Conservation (phyloP, 257 asterid species). For the Craterostigma plantagineum region DNA sequence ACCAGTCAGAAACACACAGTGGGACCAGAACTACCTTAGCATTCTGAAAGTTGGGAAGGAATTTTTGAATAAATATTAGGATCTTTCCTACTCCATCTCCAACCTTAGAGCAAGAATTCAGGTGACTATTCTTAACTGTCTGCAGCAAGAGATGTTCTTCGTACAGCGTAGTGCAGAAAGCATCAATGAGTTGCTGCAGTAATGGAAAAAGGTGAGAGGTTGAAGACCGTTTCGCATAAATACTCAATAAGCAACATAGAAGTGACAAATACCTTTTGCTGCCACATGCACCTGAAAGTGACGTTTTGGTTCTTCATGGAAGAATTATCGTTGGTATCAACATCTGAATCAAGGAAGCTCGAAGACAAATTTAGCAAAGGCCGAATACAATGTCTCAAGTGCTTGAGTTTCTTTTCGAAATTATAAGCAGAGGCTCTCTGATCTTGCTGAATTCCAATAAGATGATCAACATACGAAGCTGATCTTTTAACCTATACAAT, state of each 20-base stretch:
- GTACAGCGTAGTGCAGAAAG: conserved; percentile 33
- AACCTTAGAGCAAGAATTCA: conserved; percentile 39
- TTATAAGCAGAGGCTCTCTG: conserved; percentile 60
- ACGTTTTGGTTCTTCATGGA: conserved; percentile 27
- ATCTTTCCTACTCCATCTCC: conserved; percentile 29
- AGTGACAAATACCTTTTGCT: conserved; percentile 51
- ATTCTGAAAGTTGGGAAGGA: conserved; percentile 39
- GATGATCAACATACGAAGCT: conserved; percentile 59
- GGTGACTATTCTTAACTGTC: conserved; percentile 37
- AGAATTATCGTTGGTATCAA: conserved; percentile 9
- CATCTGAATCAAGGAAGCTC: conserved; percentile 12
- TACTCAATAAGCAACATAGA: no score
- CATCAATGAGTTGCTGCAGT: conserved; percentile 70
- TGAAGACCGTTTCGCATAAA: no score
- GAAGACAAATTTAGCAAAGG: conserved; percentile 49
- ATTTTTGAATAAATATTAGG: conserved; percentile 23
- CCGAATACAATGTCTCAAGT: conserved; percentile 35
- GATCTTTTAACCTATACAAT: conserved; percentile 46
- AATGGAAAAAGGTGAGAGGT: conserved; percentile 8
- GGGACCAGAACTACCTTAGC: no score
- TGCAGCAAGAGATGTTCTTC: conserved; percentile 49
- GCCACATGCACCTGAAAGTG: conserved; percentile 67
- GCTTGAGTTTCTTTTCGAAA: conserved; percentile 33
- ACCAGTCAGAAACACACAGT: no score
- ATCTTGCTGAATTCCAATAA: conserved; percentile 75